Base-by-base conservation (phyloP, 139 green algal genomes). In the Picochlorum sp. region DNA sequence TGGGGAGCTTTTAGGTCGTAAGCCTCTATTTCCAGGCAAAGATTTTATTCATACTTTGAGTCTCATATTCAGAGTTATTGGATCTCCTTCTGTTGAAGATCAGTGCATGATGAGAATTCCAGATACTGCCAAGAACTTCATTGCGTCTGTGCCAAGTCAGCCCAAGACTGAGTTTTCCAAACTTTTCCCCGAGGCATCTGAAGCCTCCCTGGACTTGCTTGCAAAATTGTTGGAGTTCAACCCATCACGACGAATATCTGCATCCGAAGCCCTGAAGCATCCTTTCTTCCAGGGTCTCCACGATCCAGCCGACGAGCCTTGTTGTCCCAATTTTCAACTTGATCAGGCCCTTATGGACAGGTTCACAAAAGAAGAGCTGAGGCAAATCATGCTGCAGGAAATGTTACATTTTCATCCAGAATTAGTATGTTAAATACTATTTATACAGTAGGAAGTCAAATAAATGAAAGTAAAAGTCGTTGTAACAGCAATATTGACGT, bases 11-110 rank as follows among this genome's bases (percentile, higher is more conserved):
- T 54, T 75, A 33, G 67, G 67, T 40, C 53, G 67, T 55, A 75
- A 70, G 55, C 84, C 88, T 24, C 74, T 96, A 18, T 90, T 92
- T 59, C 79, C 79, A 5, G 87, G 87, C 31, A 88, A 85, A 68
- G 87, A 96, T 71, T 95, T 91, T 65, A 80, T 97, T 25, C 79
- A 97, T 64, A 87, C 94, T 77, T 81, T 97, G 28, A 87, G 87
- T 63, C 73, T 96, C 55, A 73, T 97, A 35, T 81, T 86, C 62
- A 84, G 76, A 14, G 78, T 98, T 50, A 8, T 69, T 2, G 62
- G 62, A 36, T 70, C 61, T 9, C 67, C 67, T 25, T 41, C 18
- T 6, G 6, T 33, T 12, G 2, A 32, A 28, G 14, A 37, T 66
- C 25, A 60, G 65, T 3, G 8, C 28, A 13, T n/a, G n/a, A 41